Evolutionary conservation across 1,284 basidiomycete genomes (phyloP), one percentile per base, ranked within the genome.

Genomic region (Cutaneotrichosporon sp.): DNA sequence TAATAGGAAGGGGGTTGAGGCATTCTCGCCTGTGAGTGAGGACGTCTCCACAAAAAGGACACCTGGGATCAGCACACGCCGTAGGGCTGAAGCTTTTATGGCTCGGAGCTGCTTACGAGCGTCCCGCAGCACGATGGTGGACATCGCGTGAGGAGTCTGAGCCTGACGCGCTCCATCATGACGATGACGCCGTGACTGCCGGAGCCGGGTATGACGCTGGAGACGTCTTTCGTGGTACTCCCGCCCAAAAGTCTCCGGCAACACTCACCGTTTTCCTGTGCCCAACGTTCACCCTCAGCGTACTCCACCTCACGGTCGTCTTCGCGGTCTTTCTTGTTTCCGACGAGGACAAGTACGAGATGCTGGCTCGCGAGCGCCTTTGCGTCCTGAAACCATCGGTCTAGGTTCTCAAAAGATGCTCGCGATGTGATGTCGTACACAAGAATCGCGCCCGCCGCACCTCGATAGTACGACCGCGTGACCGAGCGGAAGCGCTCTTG

Each of bases 401-500:
- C 82, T 43, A 96, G 77, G 64, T 88, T 88, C 52, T 79, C 68
- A 67, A 94, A 96, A 5, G 90, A 72, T 26, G 75, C 70, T 10
- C 79, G 71, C 43, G 72, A 87, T 44, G 93, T 96, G 66, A 97
- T 94, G 75, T 97, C 93, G 76, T 96, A 97, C 1, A 97, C 91
- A 17, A 97, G 81, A 49, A 97, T 84, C 31, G 87, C 90, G n/a
- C 90, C 90, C 4, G 90, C 90, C 14, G 94, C 90, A 19, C 92
- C 92, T 61, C 94, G 84, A 74, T 97, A 97, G 75, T 98, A 97
- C 67, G 89, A 93, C 59, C 93, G 79, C 11, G 94, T 97, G 14
- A 98, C 94, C n/a, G 90, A 93, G 63, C 90, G 82, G 72, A 96
- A 96, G 57, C 92, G 81, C 75, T 96, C 92, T 76, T 96, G 92